These are phyloP conservation scores for Oryza rufipogon DNA, from an alignment of 176 grass and related monocot genomes.

Conservation along the genomic window DNA sequence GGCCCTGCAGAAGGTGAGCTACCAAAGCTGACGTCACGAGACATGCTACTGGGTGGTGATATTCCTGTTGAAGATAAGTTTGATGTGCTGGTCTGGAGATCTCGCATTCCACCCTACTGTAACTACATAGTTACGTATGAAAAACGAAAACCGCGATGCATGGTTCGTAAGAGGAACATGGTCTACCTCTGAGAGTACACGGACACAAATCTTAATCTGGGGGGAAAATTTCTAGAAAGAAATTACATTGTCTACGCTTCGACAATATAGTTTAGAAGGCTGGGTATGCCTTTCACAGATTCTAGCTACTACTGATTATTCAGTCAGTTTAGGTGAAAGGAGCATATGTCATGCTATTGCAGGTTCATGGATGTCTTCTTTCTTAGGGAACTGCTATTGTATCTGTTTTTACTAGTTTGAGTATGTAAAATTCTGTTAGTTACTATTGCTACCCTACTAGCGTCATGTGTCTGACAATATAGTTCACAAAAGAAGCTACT, in stretches of 20 bases:
- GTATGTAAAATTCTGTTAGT: not conserved
- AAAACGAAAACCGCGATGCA: not conserved
- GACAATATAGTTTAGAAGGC: not conserved
- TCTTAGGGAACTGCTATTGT: not conserved
- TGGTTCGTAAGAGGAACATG: not conserved
- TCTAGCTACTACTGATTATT: not conserved
- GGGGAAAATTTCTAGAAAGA: not conserved
- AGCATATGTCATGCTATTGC: not conserved
- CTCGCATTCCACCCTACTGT: conserved; percentile 25
- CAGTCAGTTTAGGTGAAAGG: not conserved
- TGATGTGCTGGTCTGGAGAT: conserved; percentile 25
- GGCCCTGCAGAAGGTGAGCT: conserved; percentile 20
- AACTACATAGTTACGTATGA: not conserved
- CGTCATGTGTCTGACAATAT: not conserved
- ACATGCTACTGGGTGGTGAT: not conserved
- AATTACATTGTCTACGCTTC: not conserved
- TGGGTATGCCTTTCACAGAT: not conserved
- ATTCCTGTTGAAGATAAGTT: conserved; percentile 19
- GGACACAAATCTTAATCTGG: not conserved
- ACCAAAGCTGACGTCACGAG: not conserved
- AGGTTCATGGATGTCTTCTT: not conserved
- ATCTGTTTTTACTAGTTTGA: not conserved
- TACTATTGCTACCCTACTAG: no score
- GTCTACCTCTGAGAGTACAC: not conserved
- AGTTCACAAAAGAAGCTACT: not conserved